Base-by-base conservation (phyloP, 1,139 yeast genomes). In the Yamadazyma jaroonii region DNA sequence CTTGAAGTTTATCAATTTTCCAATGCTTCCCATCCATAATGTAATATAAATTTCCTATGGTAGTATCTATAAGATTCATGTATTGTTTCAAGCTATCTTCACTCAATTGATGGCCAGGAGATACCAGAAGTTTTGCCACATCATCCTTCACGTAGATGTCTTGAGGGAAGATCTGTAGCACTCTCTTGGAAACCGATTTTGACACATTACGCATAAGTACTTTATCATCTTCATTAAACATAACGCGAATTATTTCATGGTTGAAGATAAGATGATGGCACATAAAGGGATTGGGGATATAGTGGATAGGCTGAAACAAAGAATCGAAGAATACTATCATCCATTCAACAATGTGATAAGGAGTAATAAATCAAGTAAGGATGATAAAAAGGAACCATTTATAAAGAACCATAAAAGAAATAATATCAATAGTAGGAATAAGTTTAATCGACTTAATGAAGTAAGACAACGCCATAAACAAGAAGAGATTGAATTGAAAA, bases 1-100 rank as follows among this genome's bases (percentile, higher is more conserved):
- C 84, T 9, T 46, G 56, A 11, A 52, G 43, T 49, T 79, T 79
- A 7, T 56, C 61, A 2, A 42, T 43, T 33, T 57, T 52, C 84
- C 84, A 79, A 12, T 62, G 50, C 26, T 45, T 44, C 0, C 81
- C 81, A 10, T 60, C 49, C 17, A 54, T 49, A 10, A 40, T 42
- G 2, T 35, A 26, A 47, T 71, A 70, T 32, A 57, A 47, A 1
- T 39, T 33, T n/a, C 64, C 66, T 34, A 72, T 45, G 37, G 66
- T 67, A 8, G 47, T 48, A 14, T 59, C 63, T 10, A 69, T 43
- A 7, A 68, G 44, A 10, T 46, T 44, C 6, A 63, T 41, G 34
- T 59, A 57, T 2, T 52, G 43, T 8, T 20, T 12, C 6, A 44
- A 29, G 2, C 25, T n/a, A 12, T 23, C 20, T 9, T 8, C 24